These are phyloP conservation scores for Tricholomella constricta DNA, from an alignment of 768 basidiomycete species.

Conservation along the genomic window DNA sequence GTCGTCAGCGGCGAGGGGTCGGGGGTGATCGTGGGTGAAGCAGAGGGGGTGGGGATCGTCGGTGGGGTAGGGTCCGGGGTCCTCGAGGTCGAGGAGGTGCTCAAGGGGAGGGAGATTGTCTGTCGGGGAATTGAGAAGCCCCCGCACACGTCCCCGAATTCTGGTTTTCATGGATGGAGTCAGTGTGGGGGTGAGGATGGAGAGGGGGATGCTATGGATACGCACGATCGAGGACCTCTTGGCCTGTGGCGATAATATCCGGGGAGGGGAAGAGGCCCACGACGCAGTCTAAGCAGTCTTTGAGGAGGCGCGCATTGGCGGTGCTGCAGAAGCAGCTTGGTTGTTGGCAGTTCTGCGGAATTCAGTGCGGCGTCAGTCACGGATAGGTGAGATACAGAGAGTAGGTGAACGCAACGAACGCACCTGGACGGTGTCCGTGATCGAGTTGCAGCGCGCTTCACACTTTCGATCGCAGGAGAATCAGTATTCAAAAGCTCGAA, in stretches of 20 bases:
- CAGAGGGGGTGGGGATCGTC: background rate
- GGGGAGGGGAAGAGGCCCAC: constrained; percentile 16
- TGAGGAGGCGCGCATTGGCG: constrained; percentile 22
- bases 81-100: too few species aligned
- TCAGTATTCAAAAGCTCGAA: background rate
- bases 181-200: background rate
- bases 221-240: constrained; percentile 28
- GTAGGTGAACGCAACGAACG: background rate
- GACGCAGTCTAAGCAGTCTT: constrained; percentile 34
- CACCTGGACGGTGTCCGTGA: background rate
- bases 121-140: background rate
- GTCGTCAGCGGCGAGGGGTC: too few species aligned
- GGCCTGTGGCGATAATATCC: constrained; percentile 16
- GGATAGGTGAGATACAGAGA: too few species aligned
- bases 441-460: constrained; percentile 1
- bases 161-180: background rate
- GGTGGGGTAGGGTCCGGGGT: too few species aligned
- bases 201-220: background rate
- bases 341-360: constrained; percentile 27
- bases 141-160: background rate
- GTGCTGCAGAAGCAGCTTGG: constrained; percentile 27
- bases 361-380: too few species aligned
- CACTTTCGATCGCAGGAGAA: constrained; percentile 11
- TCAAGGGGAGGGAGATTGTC: background rate
- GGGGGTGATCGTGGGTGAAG: background rate